Conservation (phyloP, 2,329 filamentous ascomycete genomes). For the Aspergillus calidoustus region DNA sequence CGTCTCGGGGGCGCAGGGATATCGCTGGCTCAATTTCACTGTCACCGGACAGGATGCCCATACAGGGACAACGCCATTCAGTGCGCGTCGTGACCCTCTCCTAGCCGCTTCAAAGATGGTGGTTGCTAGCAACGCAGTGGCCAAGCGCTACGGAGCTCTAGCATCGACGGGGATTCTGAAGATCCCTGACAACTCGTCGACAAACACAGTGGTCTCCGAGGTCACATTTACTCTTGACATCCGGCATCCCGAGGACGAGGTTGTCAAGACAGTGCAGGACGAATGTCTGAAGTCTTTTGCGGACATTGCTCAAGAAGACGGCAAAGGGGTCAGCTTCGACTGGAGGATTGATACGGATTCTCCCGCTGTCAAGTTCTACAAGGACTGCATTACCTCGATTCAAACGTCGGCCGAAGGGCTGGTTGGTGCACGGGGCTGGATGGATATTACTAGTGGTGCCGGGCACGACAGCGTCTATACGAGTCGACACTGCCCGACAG, state of each 20-base stretch:
- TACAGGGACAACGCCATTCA: constrained; percentile 71
- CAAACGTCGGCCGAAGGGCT: constrained; percentile 58
- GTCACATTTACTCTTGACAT: constrained; percentile 71
- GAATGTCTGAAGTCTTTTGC: constrained; percentile 60
- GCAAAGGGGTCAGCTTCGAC: constrained; percentile 54
- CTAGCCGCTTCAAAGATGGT: constrained; percentile 69
- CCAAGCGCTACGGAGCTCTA: constrained; percentile 60
- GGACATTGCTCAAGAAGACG: constrained; percentile 58
- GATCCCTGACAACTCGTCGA: constrained; percentile 62
- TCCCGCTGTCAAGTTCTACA: constrained; percentile 64
- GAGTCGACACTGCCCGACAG: constrained; percentile 58
- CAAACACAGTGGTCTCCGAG: constrained; percentile 69
- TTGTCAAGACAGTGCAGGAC: constrained; percentile 59
- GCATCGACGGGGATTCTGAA: constrained; percentile 69
- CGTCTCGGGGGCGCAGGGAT: constrained; percentile 71
- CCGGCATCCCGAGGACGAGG: constrained; percentile 59
- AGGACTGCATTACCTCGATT: constrained; percentile 65
- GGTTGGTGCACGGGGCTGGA: constrained; percentile 54
- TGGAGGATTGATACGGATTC: constrained; percentile 64
- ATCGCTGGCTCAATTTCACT: constrained; percentile 69
- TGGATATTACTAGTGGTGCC: constrained; percentile 60
- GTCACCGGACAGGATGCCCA: constrained; percentile 69
- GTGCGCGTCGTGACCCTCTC: constrained; percentile 65
- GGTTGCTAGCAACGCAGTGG: constrained; percentile 63
- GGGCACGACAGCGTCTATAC: constrained; percentile 65